Base-by-base conservation (phyloP, 495 filamentous ascomycete species). In the Aspergillus egyptiacus region DNA sequence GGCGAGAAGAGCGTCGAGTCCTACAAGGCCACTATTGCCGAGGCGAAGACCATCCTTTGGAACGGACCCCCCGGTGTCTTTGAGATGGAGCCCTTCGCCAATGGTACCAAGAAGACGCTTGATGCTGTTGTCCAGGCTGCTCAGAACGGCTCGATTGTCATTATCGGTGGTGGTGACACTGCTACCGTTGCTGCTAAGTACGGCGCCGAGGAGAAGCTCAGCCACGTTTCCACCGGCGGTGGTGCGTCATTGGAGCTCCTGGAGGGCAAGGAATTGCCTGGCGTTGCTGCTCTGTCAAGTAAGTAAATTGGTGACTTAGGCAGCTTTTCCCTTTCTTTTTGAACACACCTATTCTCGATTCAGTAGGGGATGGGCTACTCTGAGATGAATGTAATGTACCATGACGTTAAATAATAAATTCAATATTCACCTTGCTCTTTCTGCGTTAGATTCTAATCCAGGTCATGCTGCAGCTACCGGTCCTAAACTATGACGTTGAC, bases 181-280 rank as follows among this genome's bases (percentile, higher is more conserved):
- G 93, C 93, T 33, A 99, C 93, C 30, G 94, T 96, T 22, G 93
- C 94, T 42, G 91, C 91, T 64, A 96, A 99, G 78, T 97, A 95
- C 63, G 84, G 85, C 25, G 89, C 83, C 32, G 93, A 99, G 79
- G 82, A 87, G 69, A 95, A 96, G 79, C 78, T 97, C 66, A 95
- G 88, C 72, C 93, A 99, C 73, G 94, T 99, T 48, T 95, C 89
- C 30, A 99, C 93, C 24, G 93, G 93, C 55, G 93, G 93, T 60
- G 93, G 93, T 68, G 93, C 93, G 53, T 93, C 86, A 50, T 77
- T 99, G 49, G 94, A 97, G 76, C 75, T 99, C 53, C 77, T 99
- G 47, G 93, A 99, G 78, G 93, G 94, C 67, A 97, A 97, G 79
- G 93, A 87, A 36, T 73, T 99, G 55, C 94, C 94, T 35, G 93